Conservation (phyloP, 2,329 filamentous ascomycete species). For the Hypoxylon sp. region DNA sequence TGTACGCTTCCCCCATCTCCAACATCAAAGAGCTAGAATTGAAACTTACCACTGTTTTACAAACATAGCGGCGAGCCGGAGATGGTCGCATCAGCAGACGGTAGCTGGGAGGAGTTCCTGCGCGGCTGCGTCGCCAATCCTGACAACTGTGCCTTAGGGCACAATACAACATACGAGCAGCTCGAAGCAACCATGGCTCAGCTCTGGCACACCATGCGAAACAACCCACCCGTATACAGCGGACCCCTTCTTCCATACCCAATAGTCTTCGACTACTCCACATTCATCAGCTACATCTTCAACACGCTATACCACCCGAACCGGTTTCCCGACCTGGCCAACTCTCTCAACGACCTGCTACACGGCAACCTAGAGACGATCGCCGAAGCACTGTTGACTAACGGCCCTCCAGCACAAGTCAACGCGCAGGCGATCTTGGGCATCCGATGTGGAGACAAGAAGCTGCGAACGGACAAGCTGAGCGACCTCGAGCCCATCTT, state of each 20-base stretch:
- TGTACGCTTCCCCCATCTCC: slow-evolving; percentile 15
- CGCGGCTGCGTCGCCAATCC: slow-evolving; percentile 50
- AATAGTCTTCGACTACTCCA: slow-evolving; percentile 48
- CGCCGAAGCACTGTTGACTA: not conserved
- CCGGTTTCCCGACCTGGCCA: slow-evolving; percentile 34
- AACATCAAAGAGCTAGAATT: not conserved
- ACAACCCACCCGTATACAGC: slow-evolving; percentile 48
- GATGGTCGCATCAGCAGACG: slow-evolving; percentile 31
- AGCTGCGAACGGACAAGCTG: slow-evolving; percentile 45
- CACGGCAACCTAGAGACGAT: slow-evolving; percentile 30
- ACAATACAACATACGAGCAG: slow-evolving; percentile 52
- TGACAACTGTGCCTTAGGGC: slow-evolving; percentile 51
- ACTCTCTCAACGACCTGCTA: slow-evolving; percentile 35
- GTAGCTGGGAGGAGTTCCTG: slow-evolving; percentile 32
- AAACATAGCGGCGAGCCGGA: slow-evolving; percentile 42
- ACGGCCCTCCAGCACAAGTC: slow-evolving; percentile 10
- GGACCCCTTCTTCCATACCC: slow-evolving; percentile 6
- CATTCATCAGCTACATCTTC: slow-evolving; percentile 42
- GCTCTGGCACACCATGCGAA: slow-evolving; percentile 49
- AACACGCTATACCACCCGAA: slow-evolving; percentile 44
- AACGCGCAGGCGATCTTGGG: slow-evolving; percentile 41
- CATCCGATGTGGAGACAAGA: slow-evolving; percentile 58
- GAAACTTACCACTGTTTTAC: slow-evolving; percentile 4
- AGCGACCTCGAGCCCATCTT: slow-evolving; percentile 49
- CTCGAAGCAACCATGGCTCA: slow-evolving; percentile 59